Evolutionary conservation across 139 green algal species (phyloP).

Genomic region (Penium margaritaceum): DNA sequence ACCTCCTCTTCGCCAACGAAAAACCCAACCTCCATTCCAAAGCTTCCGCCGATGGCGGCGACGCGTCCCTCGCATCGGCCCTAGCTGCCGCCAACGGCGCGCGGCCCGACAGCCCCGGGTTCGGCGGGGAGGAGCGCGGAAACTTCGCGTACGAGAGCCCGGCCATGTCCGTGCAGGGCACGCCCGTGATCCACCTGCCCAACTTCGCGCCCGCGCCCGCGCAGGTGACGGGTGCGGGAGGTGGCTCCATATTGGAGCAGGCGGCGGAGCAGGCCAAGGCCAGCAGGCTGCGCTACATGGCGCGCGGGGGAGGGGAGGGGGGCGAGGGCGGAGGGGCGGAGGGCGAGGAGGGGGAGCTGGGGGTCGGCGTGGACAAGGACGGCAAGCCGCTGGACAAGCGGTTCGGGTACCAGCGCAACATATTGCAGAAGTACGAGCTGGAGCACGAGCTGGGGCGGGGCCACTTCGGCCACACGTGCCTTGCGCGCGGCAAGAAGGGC

Average conservation of each 20-base stretch:
- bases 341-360: neutral
- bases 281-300: neutral
- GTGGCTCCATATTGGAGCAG: neutral
- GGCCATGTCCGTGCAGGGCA: neutral
- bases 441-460: conserved; percentile 38
- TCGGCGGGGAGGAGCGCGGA: neutral
- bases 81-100: no score
- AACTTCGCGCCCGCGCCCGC: conserved; percentile 8
- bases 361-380: neutral
- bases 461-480: conserved; percentile 36
- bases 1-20: no score
- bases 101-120: no score
- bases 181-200: neutral
- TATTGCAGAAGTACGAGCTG: conserved; percentile 31
- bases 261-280: neutral
- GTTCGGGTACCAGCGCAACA: conserved; percentile 20
- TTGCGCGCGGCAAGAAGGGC: conserved; percentile 26
- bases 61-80: no score
- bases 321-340: neutral
- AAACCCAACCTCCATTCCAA: no score
- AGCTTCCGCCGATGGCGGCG: no score
- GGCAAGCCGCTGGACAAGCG: conserved; percentile 26
- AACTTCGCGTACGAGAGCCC: neutral
- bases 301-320: neutral
- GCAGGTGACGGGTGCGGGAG: neutral